Evolutionary conservation across 139 green algal genomes (phyloP), one percentile per base, ranked within the genome.

Genomic region (Picochlorum sp.): DNA sequence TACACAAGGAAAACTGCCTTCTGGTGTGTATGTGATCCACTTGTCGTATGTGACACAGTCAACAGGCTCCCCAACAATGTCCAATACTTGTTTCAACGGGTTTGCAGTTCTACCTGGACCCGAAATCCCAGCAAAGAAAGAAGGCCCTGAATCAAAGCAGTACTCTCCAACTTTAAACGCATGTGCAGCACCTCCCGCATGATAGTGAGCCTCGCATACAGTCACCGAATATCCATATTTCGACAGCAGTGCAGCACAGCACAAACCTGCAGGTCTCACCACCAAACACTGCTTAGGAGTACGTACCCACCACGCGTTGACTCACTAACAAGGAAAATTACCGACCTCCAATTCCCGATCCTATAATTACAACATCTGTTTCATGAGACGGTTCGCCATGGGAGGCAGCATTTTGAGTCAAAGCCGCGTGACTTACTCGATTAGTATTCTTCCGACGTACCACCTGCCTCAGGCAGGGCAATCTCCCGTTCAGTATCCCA

Each of bases 61-160:
- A 59, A 96, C 75, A 8, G 70, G 62, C 70, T 94, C 85, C 0
- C 67, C 88, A 40, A 96, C 81, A 1, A 82, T 83, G 52, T 81
- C 68, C 4, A 91, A 68, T 3, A 91, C 77, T 28, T 91, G 84
- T 5, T 74, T 73, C 41, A 95, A 59, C 0, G 87, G 87, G 70
- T 93, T 95, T 36, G 80, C 81, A 14, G 52, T 53, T n/a, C 55
- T 74, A 26, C 72, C 67, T 18, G 65, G 7, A 12, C 50, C 50
- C 47, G 59, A 50, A 25, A 33, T 20, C 3, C 75, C 77, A 9
- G 67, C 81, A 72, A 86, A 89, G 61, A 96, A 94, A 4, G 79
- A 90, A 3, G 88, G 88, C 0, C 88, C 88, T 10, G 80, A 73
- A 65, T 96, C 88, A 72, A 96, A 96, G 4, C 70, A 72, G 72